Conservation (phyloP, 768 basidiomycete genomes). For the Lactarius sanguifluus region DNA sequence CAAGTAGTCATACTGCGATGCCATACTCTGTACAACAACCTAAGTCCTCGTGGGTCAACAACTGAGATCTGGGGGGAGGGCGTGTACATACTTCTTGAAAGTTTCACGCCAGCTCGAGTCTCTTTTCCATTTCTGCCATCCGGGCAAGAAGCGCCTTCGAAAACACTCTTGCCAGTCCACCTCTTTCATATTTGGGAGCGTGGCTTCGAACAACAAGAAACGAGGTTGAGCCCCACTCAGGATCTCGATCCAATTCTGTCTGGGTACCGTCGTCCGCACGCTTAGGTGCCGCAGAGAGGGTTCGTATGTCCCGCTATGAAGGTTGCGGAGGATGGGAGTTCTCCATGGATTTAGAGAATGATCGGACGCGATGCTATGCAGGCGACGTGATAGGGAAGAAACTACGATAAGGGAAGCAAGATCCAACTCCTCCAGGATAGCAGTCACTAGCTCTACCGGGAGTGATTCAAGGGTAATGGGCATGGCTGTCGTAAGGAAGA, state of each 20-base stretch:
- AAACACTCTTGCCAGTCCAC: constrained; percentile 78
- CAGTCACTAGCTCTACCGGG: constrained; percentile 76
- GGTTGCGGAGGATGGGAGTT: constrained; percentile 59
- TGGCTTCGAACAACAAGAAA: constrained; percentile 66
- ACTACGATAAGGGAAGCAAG: constrained; percentile 56
- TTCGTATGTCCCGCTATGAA: constrained; percentile 50
- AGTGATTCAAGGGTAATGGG: constrained; percentile 38
- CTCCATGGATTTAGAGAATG: constrained; percentile 74
- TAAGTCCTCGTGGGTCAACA: constrained; percentile 35
- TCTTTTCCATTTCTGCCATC: constrained; percentile 72
- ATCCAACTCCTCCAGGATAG: constrained; percentile 68
- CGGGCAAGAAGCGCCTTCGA: constrained; percentile 66
- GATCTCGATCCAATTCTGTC: constrained; percentile 80
- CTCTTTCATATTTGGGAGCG: constrained; percentile 64
- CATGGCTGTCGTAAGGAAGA: constrained; percentile 13
- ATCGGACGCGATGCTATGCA: constrained; percentile 61
- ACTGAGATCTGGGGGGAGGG: constrained; percentile 7
- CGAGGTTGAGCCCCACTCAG: constrained; percentile 58
- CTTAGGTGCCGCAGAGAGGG: constrained; percentile 56
- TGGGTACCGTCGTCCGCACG: constrained; percentile 61
- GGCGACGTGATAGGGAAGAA: constrained; percentile 59
- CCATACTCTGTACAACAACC: constrained; percentile 62
- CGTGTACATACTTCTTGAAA: constrained; percentile 58
- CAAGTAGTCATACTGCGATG: constrained; percentile 70
- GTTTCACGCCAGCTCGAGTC: constrained; percentile 61